Evolutionary conservation across 2,329 filamentous ascomycete species (phyloP), one percentile per base, ranked within the genome.

Genomic region (Pyrenophora teres): DNA sequence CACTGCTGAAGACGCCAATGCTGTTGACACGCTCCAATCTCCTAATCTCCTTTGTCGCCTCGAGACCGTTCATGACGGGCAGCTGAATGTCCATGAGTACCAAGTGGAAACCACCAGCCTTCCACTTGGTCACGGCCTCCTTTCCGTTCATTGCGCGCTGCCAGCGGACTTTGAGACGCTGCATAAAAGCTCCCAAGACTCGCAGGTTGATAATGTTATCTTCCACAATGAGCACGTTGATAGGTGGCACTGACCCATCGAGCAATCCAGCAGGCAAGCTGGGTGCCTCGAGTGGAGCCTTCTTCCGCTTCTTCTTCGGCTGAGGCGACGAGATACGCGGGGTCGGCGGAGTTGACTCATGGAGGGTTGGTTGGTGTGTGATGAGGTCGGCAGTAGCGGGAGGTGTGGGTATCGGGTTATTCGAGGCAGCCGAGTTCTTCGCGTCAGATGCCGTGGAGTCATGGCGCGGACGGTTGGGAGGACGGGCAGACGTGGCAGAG

Each of bases 1-100:
- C 75, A 42, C 76, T 77, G 54, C 82, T 85, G 72, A 97, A 96
- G 15, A 96, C 92, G 47, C 93, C 93, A 58, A 97, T 96, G 5
- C 87, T 88, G 72, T 97, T 97, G 57, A 96, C 83, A 43, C 90
- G 83, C 75, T 99, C 94, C 33, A 97, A 77, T 46, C 94, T 81
- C 45, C 94, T 83, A 48, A 99, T 99, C 76, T 97, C 94, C 61
- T 93, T 90, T 0, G 94, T 97, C 13, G 94, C 94, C 56, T 97
- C 91, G 25, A 99, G 78, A 0, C 94, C 94, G 63, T 88, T 96
- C 92, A 99, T 97, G 65, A 97, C 87, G 4, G 94, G 94, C 50
- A 99, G 81, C 71, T 97, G 94, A 61, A 99, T 97, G 72, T 99
- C 94, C 94, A 99, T 99, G 47, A 99, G 79, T 13, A 99, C 94